phyloP scores from a whole-genome alignment of 257 asterid genomes.

The Solanum peruvianum region DNA sequence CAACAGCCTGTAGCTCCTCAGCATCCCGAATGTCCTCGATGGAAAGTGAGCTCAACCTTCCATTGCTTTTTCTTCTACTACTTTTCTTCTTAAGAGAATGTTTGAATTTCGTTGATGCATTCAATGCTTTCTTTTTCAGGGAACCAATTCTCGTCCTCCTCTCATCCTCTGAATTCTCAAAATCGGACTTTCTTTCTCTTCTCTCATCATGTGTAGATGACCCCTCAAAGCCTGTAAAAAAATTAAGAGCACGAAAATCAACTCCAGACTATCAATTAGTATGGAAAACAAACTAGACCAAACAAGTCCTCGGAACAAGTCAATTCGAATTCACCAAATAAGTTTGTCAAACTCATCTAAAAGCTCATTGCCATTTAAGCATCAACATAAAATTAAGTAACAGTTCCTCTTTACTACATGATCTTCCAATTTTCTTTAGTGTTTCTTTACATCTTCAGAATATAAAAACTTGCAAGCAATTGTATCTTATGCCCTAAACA shows the following conservation, averaged over 20 bases:
- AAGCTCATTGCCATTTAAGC: not conserved
- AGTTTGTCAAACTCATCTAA: not conserved
- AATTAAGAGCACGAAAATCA: not conserved
- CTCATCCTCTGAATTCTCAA: conserved; percentile 95
- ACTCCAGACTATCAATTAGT: not conserved
- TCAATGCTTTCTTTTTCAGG: conserved; percentile 85
- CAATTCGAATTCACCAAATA: not conserved
- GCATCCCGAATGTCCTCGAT: conserved; percentile 93
- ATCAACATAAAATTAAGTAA: not conserved
- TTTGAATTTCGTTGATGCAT: conserved; percentile 86
- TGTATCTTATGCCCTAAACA: not conserved
- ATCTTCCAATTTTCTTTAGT: not conserved
- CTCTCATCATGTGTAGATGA: conserved; percentile 82
- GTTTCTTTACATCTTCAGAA: not conserved
- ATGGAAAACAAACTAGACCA: not conserved
- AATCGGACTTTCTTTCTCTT: conserved; percentile 81
- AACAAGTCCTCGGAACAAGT: not conserved
- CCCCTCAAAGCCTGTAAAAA: conserved; percentile 73
- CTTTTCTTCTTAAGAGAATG: conserved; percentile 93
- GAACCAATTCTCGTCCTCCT: conserved; percentile 76
- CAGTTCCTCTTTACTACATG: not conserved
- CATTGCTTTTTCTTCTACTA: conserved; percentile 73
- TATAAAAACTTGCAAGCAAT: not conserved
- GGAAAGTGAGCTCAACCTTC: conserved; percentile 76
- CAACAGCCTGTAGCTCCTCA: conserved; percentile 79